Conservation (phyloP, 768 basidiomycete species). For the Xerocomellus chrysenteron region DNA sequence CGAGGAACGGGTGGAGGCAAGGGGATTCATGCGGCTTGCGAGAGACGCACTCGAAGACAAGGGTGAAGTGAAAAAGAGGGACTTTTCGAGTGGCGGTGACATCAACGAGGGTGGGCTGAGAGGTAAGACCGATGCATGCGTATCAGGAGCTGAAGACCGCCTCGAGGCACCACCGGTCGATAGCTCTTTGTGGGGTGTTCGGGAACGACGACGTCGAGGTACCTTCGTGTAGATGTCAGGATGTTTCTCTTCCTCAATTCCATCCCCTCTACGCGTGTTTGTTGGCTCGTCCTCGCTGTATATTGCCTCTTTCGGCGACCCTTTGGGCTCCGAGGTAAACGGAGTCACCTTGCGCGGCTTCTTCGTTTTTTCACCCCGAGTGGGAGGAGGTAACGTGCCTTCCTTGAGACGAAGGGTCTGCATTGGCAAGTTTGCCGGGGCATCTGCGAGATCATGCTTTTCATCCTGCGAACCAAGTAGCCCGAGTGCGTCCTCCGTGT, state of each 20-base stretch:
- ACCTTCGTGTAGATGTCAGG: conserved; percentile 17
- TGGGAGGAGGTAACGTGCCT: not conserved
- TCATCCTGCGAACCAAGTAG: not conserved
- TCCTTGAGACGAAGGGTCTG: not conserved
- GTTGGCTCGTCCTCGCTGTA: not conserved
- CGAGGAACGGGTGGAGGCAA: not conserved
- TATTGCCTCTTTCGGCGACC: not conserved
- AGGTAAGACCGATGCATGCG: conserved; percentile 45
- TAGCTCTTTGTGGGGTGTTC: not conserved
- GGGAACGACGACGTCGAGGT: conserved; percentile 17
- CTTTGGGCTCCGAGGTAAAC: conserved; percentile 1
- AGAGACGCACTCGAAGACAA: conserved; percentile 19
- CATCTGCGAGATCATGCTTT: not conserved
- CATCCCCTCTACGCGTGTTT: not conserved
- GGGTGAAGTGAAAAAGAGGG: conserved; percentile 50
- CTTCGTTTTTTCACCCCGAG: not conserved
- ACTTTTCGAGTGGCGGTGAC: conserved; percentile 55
- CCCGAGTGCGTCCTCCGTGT: not conserved
- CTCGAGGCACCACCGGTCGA: not conserved
- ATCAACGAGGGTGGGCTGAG: conserved; percentile 56
- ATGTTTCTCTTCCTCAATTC: not conserved
- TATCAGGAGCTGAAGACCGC: conserved; percentile 19
- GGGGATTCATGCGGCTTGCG: not conserved
- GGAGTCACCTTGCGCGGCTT: conserved; percentile 10
- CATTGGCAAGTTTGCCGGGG: not conserved